Evolutionary conservation across 495 filamentous ascomycete genomes (phyloP).

Genomic region (Annulohypoxylon maeteangense): DNA sequence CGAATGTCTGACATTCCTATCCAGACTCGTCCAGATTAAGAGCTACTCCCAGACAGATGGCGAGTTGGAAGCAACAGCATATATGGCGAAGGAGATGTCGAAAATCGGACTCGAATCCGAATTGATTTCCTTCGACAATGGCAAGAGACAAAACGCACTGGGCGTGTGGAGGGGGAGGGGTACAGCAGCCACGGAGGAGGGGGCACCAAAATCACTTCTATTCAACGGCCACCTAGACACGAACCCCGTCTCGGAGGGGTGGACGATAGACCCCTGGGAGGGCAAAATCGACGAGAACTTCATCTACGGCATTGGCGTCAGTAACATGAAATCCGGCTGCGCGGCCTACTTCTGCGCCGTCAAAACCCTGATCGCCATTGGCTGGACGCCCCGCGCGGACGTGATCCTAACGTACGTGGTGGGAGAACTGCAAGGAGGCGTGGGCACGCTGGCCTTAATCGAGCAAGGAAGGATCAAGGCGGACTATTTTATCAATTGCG

Average conservation of each 20-base stretch:
- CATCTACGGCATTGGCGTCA: constrained; percentile 27
- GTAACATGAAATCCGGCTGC: constrained; percentile 32
- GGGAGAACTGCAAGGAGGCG: constrained; percentile 32
- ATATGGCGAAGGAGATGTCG: constrained; percentile 25
- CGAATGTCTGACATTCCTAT: constrained; percentile 26
- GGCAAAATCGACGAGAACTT: constrained; percentile 26
- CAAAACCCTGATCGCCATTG: constrained; percentile 17
- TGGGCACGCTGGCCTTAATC: constrained; percentile 24
- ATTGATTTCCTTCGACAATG: constrained; percentile 19
- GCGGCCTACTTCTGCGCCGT: constrained; percentile 20
- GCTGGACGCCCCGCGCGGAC: constrained; percentile 24
- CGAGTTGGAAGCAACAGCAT: constrained; percentile 26
- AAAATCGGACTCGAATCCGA: constrained; percentile 27
- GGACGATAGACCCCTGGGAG: constrained; percentile 36
- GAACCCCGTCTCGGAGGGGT: constrained; percentile 32
- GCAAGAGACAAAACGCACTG: constrained; percentile 40
- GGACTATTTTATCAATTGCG: constrained; percentile 35
- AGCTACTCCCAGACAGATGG: constrained; percentile 34
- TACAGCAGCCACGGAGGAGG: constrained; percentile 32
- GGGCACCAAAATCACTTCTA: constrained; percentile 51
- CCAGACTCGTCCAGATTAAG: constrained; percentile 32
- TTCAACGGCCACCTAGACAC: constrained; percentile 63
- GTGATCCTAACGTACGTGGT: constrained; percentile 33
- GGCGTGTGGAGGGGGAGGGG: constrained; percentile 56
- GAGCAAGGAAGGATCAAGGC: constrained; percentile 23